Percentiles rank a stretch among this genome's conserved stretches.
Conservation (phyloP, 2,329 filamentous ascomycete species). For the Dactylellina sp. region DNA sequence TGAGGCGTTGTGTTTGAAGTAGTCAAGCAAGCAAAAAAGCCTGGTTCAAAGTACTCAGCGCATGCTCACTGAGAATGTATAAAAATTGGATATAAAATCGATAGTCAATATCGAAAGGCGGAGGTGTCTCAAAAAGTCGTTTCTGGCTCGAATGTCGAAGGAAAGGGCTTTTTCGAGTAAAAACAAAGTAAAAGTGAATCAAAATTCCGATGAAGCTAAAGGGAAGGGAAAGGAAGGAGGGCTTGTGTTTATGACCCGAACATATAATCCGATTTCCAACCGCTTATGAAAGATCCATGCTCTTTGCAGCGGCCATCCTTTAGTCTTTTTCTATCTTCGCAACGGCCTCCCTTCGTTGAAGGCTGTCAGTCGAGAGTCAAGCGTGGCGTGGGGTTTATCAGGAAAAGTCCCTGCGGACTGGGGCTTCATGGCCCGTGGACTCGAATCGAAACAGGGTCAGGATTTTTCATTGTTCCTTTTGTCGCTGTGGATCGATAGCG, state of each 20-base stretch:
- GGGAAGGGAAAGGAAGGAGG: conserved; percentile 25
- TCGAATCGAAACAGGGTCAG: conserved; percentile 34
- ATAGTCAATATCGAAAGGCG: neutral
- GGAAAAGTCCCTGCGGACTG: conserved; percentile 34
- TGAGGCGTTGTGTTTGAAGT: conserved; percentile 29
- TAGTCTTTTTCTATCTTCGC: conserved; percentile 22
- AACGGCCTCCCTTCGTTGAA: conserved; percentile 41
- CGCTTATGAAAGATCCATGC: conserved; percentile 22
- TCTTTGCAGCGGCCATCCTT: conserved; percentile 12
- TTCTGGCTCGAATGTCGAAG: conserved; percentile 12
- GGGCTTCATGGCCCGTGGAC: conserved; percentile 26
- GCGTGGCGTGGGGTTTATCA: conserved; percentile 47
- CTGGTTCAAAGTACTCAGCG: neutral
- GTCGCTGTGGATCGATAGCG: conserved; percentile 18
- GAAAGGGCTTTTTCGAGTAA: conserved; percentile 8
- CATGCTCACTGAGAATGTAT: conserved; percentile 14
- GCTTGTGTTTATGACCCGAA: conserved; percentile 44
- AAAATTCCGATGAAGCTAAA: conserved; percentile 48
- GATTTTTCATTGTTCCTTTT: conserved; percentile 18
- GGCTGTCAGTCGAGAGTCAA: conserved; percentile 45
- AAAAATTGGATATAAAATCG: neutral
- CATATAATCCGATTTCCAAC: conserved; percentile 11
- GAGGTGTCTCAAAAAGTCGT: conserved; percentile 5
- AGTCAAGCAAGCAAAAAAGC: neutral
- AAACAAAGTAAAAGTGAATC: conserved; percentile 37